Evolutionary conservation across 345 rosid genomes (phyloP).

Genomic region (Psidium friedrichsthalianum): DNA sequence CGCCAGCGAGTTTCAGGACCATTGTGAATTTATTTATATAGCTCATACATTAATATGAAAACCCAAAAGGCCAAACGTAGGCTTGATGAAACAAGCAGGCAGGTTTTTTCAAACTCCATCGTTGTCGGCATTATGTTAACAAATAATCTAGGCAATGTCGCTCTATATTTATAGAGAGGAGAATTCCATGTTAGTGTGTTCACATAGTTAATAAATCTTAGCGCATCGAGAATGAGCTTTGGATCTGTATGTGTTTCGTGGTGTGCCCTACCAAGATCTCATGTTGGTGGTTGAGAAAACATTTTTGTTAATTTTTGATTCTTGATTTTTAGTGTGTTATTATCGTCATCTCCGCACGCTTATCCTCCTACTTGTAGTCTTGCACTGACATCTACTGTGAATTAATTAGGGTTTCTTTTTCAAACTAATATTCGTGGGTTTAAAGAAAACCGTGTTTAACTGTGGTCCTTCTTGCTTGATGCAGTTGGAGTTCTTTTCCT

Average conservation of each 20-base stretch:
- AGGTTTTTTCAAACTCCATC: background rate
- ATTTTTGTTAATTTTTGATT: background rate
- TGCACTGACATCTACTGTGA: too few relatives aligned
- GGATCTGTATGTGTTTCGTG: background rate
- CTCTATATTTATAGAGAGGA: background rate
- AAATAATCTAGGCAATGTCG: background rate
- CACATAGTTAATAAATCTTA: background rate
- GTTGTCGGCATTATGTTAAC: background rate
- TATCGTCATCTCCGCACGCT: background rate
- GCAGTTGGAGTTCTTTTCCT: background rate
- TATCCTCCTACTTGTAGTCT: background rate
- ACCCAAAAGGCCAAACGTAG: background rate
- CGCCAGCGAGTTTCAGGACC: background rate
- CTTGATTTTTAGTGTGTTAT: background rate
- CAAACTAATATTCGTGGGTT: background rate
- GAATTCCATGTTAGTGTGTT: too few relatives aligned
- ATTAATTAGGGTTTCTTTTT: background rate
- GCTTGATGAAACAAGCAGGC: background rate
- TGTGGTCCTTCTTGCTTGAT: background rate
- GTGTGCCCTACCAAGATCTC: too few relatives aligned
- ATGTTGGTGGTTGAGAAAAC: background rate
- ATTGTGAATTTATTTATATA: background rate
- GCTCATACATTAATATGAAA: background rate
- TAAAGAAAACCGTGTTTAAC: background rate
- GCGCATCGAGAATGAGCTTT: background rate